A percentile compares a stretch with the other conserved stretches of the same genome.
Conservation (phyloP, 495 filamentous ascomycete genomes). For the Penicillium fimorum region DNA sequence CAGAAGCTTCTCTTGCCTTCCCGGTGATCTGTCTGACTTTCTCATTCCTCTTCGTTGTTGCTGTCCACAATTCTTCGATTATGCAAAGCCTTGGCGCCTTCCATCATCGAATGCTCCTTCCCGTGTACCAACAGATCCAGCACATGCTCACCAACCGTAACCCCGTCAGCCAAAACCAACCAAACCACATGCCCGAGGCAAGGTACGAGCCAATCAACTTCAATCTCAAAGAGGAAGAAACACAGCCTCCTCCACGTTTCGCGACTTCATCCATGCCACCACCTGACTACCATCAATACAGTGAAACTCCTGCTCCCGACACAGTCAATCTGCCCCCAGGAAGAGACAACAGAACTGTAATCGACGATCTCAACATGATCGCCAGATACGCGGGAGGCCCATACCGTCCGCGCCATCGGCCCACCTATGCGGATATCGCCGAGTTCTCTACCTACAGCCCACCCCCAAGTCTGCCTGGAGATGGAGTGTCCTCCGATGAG, state of each 20-base stretch:
- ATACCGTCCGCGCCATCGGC: background rate
- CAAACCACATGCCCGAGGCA: background rate
- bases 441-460: background rate
- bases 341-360: background rate
- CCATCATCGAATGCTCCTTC: background rate
- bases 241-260: too few species aligned
- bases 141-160: background rate
- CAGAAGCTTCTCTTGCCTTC: conserved; percentile 15
- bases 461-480: background rate
- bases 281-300: background rate
- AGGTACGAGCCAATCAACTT: background rate
- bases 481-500: background rate
- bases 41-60: conserved; percentile 20
- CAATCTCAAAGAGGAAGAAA: background rate
- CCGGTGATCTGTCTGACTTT: conserved; percentile 17
- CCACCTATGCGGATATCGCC: background rate
- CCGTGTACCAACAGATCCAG: background rate
- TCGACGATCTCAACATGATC: background rate
- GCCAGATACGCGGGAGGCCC: background rate
- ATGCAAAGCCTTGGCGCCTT: background rate
- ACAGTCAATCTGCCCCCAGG: background rate
- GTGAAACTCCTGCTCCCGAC: background rate
- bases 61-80: conserved; percentile 9
- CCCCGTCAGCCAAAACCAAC: too few species aligned
- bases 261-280: background rate